Evolutionary conservation across 1,139 yeast genomes (phyloP), one percentile per base, ranked within the genome.

Genomic region (Wickerhamiella pararugosa): DNA sequence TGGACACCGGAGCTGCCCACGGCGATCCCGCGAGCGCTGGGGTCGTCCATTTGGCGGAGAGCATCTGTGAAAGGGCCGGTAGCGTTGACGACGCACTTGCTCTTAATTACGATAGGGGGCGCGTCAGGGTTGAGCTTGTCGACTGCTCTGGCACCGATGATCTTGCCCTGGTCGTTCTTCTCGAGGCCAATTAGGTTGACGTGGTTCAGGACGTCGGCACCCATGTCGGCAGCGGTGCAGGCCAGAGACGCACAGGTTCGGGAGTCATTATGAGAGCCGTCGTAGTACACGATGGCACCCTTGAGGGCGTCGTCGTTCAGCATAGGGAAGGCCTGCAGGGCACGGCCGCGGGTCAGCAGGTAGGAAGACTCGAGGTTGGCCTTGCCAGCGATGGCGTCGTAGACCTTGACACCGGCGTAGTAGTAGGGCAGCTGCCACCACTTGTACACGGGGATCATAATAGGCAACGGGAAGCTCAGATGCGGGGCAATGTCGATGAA

Each of bases 391-490:
- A 87, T 79, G 66, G 90, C 67, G 63, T 87, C 97, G 66, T 87
- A 87, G 74, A 81, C 71, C 64, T 86, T 82, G 58, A 92, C 82
- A 48, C 97, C 97, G 39, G 75, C 77, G 67, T 82, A 87, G 67
- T 81, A 86, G 67, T 87, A 87, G 42, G 97, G 97, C 46, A 84
- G 75, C 66, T 86, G 94, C 96, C 96, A 87, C 76, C 86, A 83
- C 58, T 76, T 78, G 69, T 87, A 87, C 48, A 86, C 87, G 25
- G 97, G 97, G 55, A 87, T 84, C 82, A 86, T 77, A 54, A 87
- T 87, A 35, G 97, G 97, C 53, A 87, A 71, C 43, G 90, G 76
- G 47, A 81, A 69, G 50, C 90, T 77, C 54, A 87, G 72, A 61
- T 87, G 96, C 41, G 97, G 97, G 36, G 97, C 97, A 51, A 92